Evolutionary conservation across 73 alveolate species (phyloP).

Genomic region (Blepharisma stoltei): DNA sequence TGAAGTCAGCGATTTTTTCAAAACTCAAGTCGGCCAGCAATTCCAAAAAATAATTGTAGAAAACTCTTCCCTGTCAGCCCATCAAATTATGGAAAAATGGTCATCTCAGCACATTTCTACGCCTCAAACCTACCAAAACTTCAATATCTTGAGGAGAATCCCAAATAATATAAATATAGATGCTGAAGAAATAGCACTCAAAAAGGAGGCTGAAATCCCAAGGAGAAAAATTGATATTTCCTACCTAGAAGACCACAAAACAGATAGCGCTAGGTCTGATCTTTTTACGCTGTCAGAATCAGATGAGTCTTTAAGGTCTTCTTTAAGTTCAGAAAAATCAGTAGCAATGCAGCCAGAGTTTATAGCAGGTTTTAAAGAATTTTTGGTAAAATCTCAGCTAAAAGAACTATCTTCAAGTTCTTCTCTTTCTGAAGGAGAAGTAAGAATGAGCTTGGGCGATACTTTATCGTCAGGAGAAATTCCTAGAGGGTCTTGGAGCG

Average conservation of each 20-base stretch:
- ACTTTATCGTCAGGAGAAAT: neutral
- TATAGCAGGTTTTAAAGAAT: conserved; percentile 8
- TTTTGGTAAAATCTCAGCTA: neutral
- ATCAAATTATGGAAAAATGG: conserved; percentile 23
- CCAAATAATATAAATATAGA: neutral
- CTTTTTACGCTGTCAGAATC: neutral
- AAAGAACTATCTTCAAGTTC: conserved; percentile 10
- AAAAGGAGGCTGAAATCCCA: neutral
- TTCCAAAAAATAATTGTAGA: neutral
- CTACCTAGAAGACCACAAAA: neutral
- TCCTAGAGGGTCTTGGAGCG: neutral
- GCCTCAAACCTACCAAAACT: neutral
- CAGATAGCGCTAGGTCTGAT: neutral
- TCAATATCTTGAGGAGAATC: neutral
- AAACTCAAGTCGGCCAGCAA: neutral
- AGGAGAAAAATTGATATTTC: neutral
- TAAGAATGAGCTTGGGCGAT: neutral
- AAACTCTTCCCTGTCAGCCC: conserved; percentile 3
- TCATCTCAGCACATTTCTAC: neutral
- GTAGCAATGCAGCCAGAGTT: neutral
- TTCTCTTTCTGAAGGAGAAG: conserved; percentile 13
- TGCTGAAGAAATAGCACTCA: neutral
- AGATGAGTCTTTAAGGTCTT: neutral
- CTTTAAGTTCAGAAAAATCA: neutral
- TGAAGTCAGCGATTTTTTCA: conserved; percentile 7